Evolutionary conservation across 192 early-diverging fungal species (phyloP).

Genomic region (Chytriomyces hyalinus): DNA sequence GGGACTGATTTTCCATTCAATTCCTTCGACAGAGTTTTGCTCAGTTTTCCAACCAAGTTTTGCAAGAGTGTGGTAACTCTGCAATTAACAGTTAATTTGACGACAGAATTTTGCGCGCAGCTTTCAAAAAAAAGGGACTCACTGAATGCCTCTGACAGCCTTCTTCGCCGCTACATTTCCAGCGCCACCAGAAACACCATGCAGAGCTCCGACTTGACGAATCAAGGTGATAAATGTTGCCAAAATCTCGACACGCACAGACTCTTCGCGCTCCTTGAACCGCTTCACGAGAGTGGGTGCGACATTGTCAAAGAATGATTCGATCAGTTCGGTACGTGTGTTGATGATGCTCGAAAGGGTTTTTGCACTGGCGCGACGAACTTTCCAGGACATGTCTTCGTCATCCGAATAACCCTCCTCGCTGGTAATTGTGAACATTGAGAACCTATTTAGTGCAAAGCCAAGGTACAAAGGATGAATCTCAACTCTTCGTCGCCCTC

Average conservation of each 20-base stretch:
- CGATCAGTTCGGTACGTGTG: slow-evolving; percentile 72
- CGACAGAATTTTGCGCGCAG: background rate
- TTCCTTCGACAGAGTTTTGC: slow-evolving; percentile 72
- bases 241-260: slow-evolving; percentile 79
- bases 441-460: background rate
- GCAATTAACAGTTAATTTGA: background rate
- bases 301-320: slow-evolving; percentile 67
- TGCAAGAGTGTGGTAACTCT: slow-evolving; percentile 57
- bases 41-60: slow-evolving; percentile 66
- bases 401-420: slow-evolving; percentile 81
- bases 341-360: slow-evolving; percentile 68
- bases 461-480: background rate
- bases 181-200: background rate
- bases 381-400: slow-evolving; percentile 93
- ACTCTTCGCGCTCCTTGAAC: slow-evolving; percentile 87
- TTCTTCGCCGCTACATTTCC: too few relatives aligned
- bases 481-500: slow-evolving; percentile 54
- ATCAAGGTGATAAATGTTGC: slow-evolving; percentile 73
- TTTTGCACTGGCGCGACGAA: slow-evolving; percentile 79
- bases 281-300: slow-evolving; percentile 74
- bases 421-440: background rate
- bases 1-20: slow-evolving; percentile 71
- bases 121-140: too few relatives aligned
- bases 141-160: too few relatives aligned
- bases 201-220: slow-evolving; percentile 47